Evolutionary conservation across 2,329 filamentous ascomycete genomes (phyloP), one percentile per base, ranked within the genome.

Genomic region (Xylaria polymorpha): DNA sequence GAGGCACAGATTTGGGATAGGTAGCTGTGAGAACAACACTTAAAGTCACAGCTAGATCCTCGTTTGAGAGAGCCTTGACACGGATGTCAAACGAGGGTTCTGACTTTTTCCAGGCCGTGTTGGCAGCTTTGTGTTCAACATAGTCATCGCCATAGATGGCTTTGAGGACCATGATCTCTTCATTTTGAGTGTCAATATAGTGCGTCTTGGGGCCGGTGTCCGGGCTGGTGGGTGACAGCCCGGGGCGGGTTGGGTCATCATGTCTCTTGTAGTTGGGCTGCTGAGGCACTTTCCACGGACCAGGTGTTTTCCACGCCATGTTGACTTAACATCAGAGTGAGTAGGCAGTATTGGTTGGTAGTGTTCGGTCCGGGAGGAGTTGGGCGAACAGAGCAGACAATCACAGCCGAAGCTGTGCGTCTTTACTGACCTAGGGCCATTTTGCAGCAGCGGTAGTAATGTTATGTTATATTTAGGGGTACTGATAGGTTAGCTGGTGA

Each of bases 141-240:
- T 94, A 98, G 77, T 98, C 94, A 68, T 97, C 93, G 73, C 91
- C 91, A 78, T 96, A 98, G 59, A 98, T 97, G 50, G 95, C 92
- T 76, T 92, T 87, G 68, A 98, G 85, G 53, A 90, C 95, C 78
- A 96, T 88, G 66, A 97, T 86, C 82, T 98, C 96, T 78, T 97
- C 92, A 76, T 92, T 86, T 82, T 98, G 96, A 41, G 92, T 89
- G 81, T 97, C 92, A 72, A 90, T 88, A 82, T 98, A 97, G 77
- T 94, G 84, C 18, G 86, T 86, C 74, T 83, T 87, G 60, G 81
- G 77, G 51, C 78, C 77, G 57, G 81, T 74, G 67, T 83, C 79
- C 68, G 82, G 78, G 74, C 81, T 81, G 67, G 79, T 76, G 72
- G 82, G 79, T 73, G 82, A 82, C 72, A 87, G 83, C 70, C 84